Base-by-base conservation (phyloP, 2,329 filamentous ascomycete species). In the Fusarium luffae region DNA sequence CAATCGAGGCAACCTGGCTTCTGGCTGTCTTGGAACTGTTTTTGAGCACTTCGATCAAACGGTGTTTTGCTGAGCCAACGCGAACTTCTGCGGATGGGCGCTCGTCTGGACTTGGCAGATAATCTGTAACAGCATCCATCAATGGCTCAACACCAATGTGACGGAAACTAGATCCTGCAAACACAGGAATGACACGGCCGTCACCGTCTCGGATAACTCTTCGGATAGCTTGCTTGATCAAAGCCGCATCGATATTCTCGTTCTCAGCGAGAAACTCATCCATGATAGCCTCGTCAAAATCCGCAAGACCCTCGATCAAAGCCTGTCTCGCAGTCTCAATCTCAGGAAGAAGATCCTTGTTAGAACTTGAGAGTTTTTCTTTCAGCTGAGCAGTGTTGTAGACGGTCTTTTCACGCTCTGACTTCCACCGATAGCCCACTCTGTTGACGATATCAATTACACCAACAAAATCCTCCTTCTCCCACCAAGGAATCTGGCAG, bases 401-500 rank as follows among this genome's bases (percentile, higher is more conserved):
- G 2, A 74, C 74, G 4, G 61, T 88, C 75, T 81, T 80, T 50
- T 79, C 76, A 11, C 79, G 74, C 43, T 82, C 80, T 2, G 78
- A 77, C 44, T 87, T 79, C 90, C 95, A 98, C 62, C 89, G 85
- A 63, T 97, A 86, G 6, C 90, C 93, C 46, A 90, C 86, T 14
- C 93, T 84, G 63, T 91, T 88, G 56, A 98, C 85, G 41, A 92
- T 89, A 82, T 99, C 95, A 41, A 93, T 93, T 27, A 98, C 88
- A 27, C 96, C 96, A 25, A 90, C 88, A 72, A 98, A 92, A 8
- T 88, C 86, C 10, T 93, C 92, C 63, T 91, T 90, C 7, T 92
- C 88, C 88, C 94, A 98, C 93, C 94, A 97, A 1, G 96, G 96
- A 67, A 98, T 94, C 75, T 97, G 94, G 75, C 95, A 98, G 11